Evolutionary conservation across 495 filamentous ascomycete species (phyloP).

Genomic region (Penicillium malachiteum): DNA sequence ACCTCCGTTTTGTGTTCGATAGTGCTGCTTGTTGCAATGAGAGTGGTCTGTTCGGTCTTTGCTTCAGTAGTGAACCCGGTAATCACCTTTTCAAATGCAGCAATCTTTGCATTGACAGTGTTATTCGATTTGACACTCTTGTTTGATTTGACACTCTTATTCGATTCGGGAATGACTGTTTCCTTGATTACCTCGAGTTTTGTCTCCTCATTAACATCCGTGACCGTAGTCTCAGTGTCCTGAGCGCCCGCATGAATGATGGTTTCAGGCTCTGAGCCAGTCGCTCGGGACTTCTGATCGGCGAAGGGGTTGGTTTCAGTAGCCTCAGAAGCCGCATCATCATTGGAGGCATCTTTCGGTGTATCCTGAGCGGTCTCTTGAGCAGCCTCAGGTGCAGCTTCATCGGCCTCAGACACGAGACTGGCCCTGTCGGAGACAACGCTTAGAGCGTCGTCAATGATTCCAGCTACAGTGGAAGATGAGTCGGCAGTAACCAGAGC

Average conservation of each 20-base stretch:
- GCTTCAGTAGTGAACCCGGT: no score
- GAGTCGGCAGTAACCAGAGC: constrained; percentile 26
- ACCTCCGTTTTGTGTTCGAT: background rate
- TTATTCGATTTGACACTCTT: no score
- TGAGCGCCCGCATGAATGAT: no score
- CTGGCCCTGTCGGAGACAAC: constrained; percentile 21
- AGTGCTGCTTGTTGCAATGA: no score
- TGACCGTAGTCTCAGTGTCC: background rate
- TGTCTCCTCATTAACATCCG: background rate
- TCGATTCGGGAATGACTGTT: no score
- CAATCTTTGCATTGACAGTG: no score
- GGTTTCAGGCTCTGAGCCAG: no score
- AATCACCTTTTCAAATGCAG: no score
- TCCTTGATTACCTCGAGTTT: no score
- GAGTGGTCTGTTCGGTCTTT: no score
- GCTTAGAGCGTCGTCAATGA: constrained; percentile 26
- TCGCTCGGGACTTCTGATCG: no score
- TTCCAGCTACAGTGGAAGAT: constrained; percentile 24
- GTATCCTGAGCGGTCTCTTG: background rate
- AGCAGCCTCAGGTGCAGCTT: background rate
- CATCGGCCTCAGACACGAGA: background rate
- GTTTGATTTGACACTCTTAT: no score
- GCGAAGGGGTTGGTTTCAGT: background rate
- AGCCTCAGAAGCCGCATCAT: background rate
- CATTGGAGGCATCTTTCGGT: background rate